Percentiles rank a stretch among this genome's conserved stretches.
Conservation (phyloP, 2,329 filamentous ascomycete genomes). For the Arthrobotrys musiformis region DNA sequence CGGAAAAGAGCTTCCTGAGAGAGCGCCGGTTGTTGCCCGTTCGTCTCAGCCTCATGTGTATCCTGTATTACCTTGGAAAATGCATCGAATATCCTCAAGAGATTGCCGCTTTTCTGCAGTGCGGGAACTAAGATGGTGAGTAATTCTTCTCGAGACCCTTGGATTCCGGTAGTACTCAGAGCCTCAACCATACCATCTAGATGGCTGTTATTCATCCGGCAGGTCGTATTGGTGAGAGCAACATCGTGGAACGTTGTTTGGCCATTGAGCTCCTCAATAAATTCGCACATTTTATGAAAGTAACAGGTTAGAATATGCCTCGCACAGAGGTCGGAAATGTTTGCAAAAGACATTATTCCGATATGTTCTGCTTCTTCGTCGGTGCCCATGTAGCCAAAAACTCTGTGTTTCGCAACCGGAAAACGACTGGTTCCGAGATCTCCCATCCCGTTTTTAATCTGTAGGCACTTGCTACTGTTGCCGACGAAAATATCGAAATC, state of each 20-base stretch:
- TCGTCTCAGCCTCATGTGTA: slow-evolving; percentile 3
- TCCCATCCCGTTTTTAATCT: neutral
- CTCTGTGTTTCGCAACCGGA: slow-evolving; percentile 6
- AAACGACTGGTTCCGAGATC: neutral
- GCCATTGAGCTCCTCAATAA: neutral
- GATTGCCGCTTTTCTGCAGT: slow-evolving; percentile 24
- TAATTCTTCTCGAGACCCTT: slow-evolving; percentile 23
- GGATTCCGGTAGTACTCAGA: neutral
- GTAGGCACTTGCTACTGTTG: neutral
- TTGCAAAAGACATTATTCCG: slow-evolving; percentile 2
- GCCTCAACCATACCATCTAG: slow-evolving; percentile 12
- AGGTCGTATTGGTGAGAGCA: no score
- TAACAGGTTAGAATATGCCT: slow-evolving; percentile 33
- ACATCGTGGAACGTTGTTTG: no score
- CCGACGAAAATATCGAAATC: slow-evolving; percentile 42
- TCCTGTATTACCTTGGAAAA: slow-evolving; percentile 19
- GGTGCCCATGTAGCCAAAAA: slow-evolving; percentile 22
- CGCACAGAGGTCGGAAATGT: slow-evolving; percentile 5
- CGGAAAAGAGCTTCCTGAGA: slow-evolving; percentile 25
- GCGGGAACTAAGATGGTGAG: slow-evolving; percentile 24
- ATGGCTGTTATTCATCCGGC: slow-evolving; percentile 16
- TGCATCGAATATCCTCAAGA: slow-evolving; percentile 18
- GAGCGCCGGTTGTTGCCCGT: neutral
- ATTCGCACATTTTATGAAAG: neutral
- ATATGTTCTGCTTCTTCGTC: slow-evolving; percentile 12